phyloP scores from a whole-genome alignment of 306 rosid species.

The Castanospermum australe region DNA sequence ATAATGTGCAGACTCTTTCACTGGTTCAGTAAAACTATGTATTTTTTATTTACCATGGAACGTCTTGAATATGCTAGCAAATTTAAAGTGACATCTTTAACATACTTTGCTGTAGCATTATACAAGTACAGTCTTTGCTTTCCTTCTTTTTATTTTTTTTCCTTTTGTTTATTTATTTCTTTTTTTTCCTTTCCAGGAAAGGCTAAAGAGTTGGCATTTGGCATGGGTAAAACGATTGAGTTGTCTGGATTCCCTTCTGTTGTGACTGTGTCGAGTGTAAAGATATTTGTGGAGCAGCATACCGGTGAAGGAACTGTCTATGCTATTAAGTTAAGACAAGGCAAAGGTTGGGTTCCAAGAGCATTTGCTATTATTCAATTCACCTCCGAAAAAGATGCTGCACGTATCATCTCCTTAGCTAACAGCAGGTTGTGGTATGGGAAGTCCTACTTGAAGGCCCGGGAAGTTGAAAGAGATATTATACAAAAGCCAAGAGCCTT shows the following conservation, averaged over 20 bases:
- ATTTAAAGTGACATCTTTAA: too few relatives aligned
- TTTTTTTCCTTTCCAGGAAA: not conserved
- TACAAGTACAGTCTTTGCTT: not conserved
- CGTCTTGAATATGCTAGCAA: too few relatives aligned
- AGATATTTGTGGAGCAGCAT: conserved; percentile 42
- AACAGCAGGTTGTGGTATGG: conserved; percentile 25
- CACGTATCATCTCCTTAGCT: conserved; percentile 32
- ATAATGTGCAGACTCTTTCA: too few relatives aligned
- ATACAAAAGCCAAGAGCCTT: conserved; percentile 45
- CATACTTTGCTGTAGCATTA: too few relatives aligned
- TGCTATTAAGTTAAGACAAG: conserved; percentile 50
- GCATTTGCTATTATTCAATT: conserved; percentile 72
- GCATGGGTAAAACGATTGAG: conserved; percentile 67
- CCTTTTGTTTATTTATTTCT: too few relatives aligned
- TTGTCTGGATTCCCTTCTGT: conserved; percentile 60
- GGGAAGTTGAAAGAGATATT: conserved; percentile 49
- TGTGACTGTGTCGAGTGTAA: conserved; percentile 26
- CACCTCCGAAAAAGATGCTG: conserved; percentile 29
- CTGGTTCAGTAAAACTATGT: too few relatives aligned
- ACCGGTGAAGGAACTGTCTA: conserved; percentile 61
- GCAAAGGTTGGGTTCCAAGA: conserved; percentile 30
- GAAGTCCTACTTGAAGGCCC: conserved; percentile 36
- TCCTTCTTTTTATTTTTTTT: not conserved
- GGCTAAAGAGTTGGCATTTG: not conserved
- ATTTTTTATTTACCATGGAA: too few relatives aligned